These are phyloP conservation scores for Clarireedia hainanense DNA, from an alignment of 2,329 filamentous ascomycete species.

Conservation along the genomic window DNA sequence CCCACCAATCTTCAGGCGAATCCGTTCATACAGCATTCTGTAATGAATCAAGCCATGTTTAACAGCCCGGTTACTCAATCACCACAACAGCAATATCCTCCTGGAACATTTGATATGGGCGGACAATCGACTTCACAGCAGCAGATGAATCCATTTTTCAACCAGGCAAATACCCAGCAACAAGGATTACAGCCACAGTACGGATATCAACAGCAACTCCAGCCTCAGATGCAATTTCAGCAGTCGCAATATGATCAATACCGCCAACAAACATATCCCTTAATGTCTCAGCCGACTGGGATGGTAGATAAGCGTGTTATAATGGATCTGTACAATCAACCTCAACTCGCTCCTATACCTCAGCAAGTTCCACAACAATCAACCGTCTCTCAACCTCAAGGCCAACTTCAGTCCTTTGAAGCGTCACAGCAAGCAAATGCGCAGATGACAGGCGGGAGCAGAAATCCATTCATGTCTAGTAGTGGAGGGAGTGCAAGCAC, in stretches of 20 bases:
- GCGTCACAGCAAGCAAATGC: constrained; percentile 10
- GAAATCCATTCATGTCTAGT: constrained; percentile 28
- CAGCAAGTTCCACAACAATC: constrained; percentile 11
- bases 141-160: constrained; percentile 14
- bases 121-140: constrained; percentile 12
- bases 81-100: constrained; percentile 31
- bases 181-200: not conserved
- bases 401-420: constrained; percentile 5
- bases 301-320: constrained; percentile 64
- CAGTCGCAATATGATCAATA: constrained; percentile 30
- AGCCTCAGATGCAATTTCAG: constrained; percentile 23
- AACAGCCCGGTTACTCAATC: constrained; percentile 23
- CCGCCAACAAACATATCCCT: constrained; percentile 31
- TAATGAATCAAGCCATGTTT: constrained; percentile 20
- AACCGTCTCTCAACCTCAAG: constrained; percentile 15
- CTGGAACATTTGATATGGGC: constrained; percentile 13
- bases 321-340: constrained; percentile 60
- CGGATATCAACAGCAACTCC: constrained; percentile 3
- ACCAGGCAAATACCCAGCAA: constrained; percentile 13
- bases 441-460: constrained; percentile 18
- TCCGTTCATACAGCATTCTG: constrained; percentile 33
- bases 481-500: constrained; percentile 16
- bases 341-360: constrained; percentile 26
- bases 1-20: constrained; percentile 31
- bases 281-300: constrained; percentile 38